Percentiles rank a stretch among this genome's conserved stretches.
Evolutionary conservation across 257 asterid genomes (phyloP).

Genomic region (Fraxinus anomala): DNA sequence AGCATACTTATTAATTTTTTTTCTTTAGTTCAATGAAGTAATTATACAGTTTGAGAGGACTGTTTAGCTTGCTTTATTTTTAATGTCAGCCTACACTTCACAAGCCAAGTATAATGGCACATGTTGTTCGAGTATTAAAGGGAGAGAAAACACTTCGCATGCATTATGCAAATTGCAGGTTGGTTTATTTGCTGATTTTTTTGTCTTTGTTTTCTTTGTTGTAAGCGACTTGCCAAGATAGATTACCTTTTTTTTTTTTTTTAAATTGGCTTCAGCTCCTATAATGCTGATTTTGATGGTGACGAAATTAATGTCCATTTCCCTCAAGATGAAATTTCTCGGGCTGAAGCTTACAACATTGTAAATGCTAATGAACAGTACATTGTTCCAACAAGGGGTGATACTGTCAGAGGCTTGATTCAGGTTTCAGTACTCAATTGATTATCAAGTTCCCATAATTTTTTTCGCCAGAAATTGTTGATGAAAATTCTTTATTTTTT

Average conservation of each 20-base stretch:
- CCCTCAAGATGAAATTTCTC: slow-evolving; percentile 99
- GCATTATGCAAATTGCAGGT: slow-evolving; percentile 99
- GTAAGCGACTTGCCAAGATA: slow-evolving; percentile 26
- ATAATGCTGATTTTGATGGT: slow-evolving; percentile 99
- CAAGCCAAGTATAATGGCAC: slow-evolving; percentile 99
- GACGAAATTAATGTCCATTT: slow-evolving; percentile 99
- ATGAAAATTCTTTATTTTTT: background rate
- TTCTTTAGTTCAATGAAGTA: background rate
- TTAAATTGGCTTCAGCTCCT: slow-evolving; percentile 61
- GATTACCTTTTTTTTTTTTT: slow-evolving; percentile 24
- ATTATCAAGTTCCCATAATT: slow-evolving; percentile 12
- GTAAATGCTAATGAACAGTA: slow-evolving; percentile 98
- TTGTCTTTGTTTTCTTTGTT: slow-evolving; percentile 4
- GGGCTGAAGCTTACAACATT: slow-evolving; percentile 97
- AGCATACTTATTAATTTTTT: background rate
- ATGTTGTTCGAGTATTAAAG: slow-evolving; percentile 87
- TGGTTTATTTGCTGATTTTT: slow-evolving; percentile 25
- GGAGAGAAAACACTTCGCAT: slow-evolving; percentile 98
- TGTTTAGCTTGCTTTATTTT: slow-evolving; percentile 25
- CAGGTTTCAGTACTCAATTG: slow-evolving; percentile 62
- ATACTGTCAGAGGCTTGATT: slow-evolving; percentile 95
- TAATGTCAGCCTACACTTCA: slow-evolving; percentile 92
- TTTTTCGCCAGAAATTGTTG: slow-evolving; percentile 10
- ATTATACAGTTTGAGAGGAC: slow-evolving; percentile 9
- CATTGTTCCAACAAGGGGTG: slow-evolving; percentile 97